These are phyloP conservation scores for Bocquillonia castaneifolia DNA, from an alignment of 441 rosid species.

Conservation along the genomic window DNA sequence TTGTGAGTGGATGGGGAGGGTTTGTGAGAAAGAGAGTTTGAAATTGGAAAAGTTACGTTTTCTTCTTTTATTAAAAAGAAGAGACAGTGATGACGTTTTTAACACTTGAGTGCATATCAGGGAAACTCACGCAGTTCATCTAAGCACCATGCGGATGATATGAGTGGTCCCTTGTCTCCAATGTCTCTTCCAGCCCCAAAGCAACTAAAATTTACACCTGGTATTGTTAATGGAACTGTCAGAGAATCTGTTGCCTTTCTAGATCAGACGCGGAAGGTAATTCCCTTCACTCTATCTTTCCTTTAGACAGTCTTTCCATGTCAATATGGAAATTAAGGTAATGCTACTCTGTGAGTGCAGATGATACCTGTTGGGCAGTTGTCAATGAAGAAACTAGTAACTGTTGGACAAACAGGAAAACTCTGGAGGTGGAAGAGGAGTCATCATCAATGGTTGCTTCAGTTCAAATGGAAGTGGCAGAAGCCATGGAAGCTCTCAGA, in stretches of 20 bases:
- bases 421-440: slow-evolving; percentile 99
- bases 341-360: slow-evolving; percentile 34
- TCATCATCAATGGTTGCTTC: slow-evolving; percentile 93
- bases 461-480: slow-evolving; percentile 99
- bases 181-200: slow-evolving; percentile 78
- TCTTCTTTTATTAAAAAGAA: neutral
- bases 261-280: slow-evolving; percentile 68
- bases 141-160: slow-evolving; percentile 55
- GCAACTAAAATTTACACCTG: slow-evolving; percentile 85
- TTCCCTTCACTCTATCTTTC: slow-evolving; percentile 5
- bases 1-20: neutral
- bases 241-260: slow-evolving; percentile 57
- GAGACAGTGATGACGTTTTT: slow-evolving; percentile 5
- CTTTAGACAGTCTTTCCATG: slow-evolving; percentile 17
- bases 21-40: neutral
- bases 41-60: neutral
- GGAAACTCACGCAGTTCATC: slow-evolving; percentile 56
- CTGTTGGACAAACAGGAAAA: slow-evolving; percentile 72
- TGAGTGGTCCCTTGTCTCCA: slow-evolving; percentile 58
- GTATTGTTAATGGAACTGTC: slow-evolving; percentile 64
- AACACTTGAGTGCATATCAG: slow-evolving; percentile 35
- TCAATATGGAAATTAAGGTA: slow-evolving; percentile 13
- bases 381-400: slow-evolving; percentile 62
- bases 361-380: slow-evolving; percentile 78
- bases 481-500: slow-evolving; percentile 99